phyloP scores from a whole-genome alignment of 257 asterid species.

The Solanum ossicruentum region DNA sequence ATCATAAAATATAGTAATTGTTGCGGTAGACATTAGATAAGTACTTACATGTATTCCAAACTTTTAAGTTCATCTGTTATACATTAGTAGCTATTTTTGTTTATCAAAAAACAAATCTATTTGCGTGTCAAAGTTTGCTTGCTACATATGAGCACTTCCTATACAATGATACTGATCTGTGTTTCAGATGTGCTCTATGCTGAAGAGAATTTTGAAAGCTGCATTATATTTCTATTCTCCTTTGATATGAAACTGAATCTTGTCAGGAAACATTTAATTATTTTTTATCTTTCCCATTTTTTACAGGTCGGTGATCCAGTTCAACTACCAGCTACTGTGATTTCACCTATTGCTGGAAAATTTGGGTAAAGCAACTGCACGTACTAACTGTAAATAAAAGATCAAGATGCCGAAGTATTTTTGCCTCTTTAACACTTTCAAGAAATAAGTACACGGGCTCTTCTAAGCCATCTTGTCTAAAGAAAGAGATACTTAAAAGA shows the following conservation, averaged over 20 bases:
- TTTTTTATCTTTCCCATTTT: background rate
- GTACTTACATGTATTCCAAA: background rate
- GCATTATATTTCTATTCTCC: background rate
- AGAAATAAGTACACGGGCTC: background rate
- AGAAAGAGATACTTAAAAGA: background rate
- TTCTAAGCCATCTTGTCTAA: background rate
- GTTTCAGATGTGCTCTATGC: background rate
- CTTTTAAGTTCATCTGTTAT: background rate
- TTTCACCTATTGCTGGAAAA: constrained; percentile 59
- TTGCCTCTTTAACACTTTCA: background rate
- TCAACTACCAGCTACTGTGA: constrained; percentile 95
- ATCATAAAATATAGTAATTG: background rate
- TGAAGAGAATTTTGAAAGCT: background rate
- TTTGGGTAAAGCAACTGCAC: constrained; percentile 47
- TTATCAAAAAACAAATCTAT: background rate
- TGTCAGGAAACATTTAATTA: background rate
- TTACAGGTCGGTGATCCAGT: constrained; percentile 94
- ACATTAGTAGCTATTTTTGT: background rate
- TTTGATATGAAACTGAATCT: background rate
- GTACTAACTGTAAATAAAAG: background rate
- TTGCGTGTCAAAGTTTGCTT: background rate
- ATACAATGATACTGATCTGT: background rate
- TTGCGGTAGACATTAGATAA: background rate
- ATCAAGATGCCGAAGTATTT: background rate
- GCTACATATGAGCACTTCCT: background rate